These are phyloP conservation scores for Aspergillus viridinutans DNA, from an alignment of 2,329 filamentous ascomycete genomes.

Conservation along the genomic window DNA sequence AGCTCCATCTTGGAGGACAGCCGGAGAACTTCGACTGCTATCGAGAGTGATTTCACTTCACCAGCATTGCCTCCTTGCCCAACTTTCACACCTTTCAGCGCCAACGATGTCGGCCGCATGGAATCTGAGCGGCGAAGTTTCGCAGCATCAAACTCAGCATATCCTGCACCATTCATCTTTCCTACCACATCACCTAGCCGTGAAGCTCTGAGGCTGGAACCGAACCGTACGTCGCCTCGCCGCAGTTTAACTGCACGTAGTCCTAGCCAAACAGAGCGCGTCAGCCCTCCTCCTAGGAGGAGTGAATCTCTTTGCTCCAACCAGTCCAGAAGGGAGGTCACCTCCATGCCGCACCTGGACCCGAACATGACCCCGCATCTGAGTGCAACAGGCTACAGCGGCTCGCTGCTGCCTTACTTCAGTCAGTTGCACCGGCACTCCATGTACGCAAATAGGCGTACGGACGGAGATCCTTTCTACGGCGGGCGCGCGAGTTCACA, in stretches of 20 bases:
- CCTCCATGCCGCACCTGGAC: conserved; percentile 11
- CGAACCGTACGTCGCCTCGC: conserved; percentile 25
- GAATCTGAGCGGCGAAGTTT: conserved; percentile 27
- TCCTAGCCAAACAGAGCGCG: conserved; percentile 22
- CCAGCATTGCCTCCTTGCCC: conserved; percentile 31
- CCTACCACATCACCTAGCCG: conserved; percentile 20
- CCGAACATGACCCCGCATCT: conserved; percentile 12
- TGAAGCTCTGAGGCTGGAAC: conserved; percentile 19
- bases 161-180: conserved; percentile 24
- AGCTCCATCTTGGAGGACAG: conserved; percentile 37
- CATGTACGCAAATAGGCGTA: conserved; percentile 15
- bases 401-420: conserved; percentile 17
- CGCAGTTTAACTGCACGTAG: conserved; percentile 33
- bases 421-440: conserved; percentile 24
- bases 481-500: conserved; percentile 13
- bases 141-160: conserved; percentile 19
- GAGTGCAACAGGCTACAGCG: conserved; percentile 5
- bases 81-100: conserved; percentile 34
- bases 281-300: conserved; percentile 23
- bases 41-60: conserved; percentile 27
- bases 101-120: conserved; percentile 33
- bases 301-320: conserved; percentile 28
- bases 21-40: conserved; percentile 21
- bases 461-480: conserved; percentile 27
- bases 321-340: conserved; percentile 15